Evolutionary conservation across 257 asterid genomes (phyloP).

Genomic region (Capsicum chinense): DNA sequence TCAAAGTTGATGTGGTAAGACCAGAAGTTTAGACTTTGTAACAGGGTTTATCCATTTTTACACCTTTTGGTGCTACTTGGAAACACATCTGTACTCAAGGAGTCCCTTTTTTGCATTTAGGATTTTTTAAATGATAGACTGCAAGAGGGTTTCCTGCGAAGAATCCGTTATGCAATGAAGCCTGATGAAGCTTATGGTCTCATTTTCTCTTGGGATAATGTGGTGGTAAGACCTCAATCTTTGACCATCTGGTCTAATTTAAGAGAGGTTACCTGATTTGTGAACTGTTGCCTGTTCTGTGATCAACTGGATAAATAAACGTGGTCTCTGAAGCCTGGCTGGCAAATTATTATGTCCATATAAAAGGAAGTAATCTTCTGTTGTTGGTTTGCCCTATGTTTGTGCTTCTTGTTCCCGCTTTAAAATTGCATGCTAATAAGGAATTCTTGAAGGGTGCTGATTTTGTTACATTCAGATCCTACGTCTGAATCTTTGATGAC

Average conservation of each 20-base stretch:
- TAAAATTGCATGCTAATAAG: conserved; percentile 3
- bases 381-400: not conserved
- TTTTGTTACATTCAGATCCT: not conserved
- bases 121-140: conserved; percentile 85
- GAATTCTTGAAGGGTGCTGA: conserved; percentile 1
- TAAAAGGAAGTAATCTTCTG: conserved; percentile 7
- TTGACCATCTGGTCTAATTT: conserved; percentile 3
- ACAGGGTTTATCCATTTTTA: not conserved
- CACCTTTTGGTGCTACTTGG: not conserved
- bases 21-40: not conserved
- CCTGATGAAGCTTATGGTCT: conserved; percentile 99
- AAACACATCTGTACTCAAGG: not conserved
- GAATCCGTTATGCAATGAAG: conserved; percentile 97
- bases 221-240: conserved; percentile 67
- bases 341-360: not conserved
- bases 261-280: not conserved
- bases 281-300: not conserved
- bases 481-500: not conserved
- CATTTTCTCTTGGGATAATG: conserved; percentile 96
- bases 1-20: conserved; percentile 94
- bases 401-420: not conserved
- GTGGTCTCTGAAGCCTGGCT: not conserved
- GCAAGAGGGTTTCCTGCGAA: conserved; percentile 91
- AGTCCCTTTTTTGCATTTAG: conserved; percentile 44
- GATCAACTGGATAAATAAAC: not conserved